Evolutionary conservation across 805 yeast species (phyloP).

Genomic region (Starmerella vitae): DNA sequence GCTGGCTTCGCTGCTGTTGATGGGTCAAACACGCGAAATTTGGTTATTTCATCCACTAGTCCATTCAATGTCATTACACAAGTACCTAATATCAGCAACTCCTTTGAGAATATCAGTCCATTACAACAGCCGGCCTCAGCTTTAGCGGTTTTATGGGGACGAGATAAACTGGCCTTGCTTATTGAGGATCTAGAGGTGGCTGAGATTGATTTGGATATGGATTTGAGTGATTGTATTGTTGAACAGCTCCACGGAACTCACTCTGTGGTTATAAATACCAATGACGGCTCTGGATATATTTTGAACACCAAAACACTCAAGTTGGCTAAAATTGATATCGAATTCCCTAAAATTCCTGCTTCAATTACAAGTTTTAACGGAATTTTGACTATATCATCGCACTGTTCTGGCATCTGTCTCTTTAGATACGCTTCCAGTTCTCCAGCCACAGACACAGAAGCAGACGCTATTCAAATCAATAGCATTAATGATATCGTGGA

Average conservation of each 20-base stretch:
- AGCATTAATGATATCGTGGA: too few species aligned
- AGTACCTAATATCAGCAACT: too few species aligned
- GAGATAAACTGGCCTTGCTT: background rate
- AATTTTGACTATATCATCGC: background rate
- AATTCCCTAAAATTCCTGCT: background rate
- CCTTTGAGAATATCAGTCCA: background rate
- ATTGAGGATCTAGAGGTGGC: background rate
- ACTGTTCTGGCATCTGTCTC: background rate
- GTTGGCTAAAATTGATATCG: background rate
- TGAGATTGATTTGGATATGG: background rate
- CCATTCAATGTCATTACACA: too few species aligned
- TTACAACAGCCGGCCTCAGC: background rate
- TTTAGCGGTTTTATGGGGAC: background rate
- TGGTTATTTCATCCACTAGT: too few species aligned
- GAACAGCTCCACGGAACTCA: too few species aligned
- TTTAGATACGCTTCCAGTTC: too few species aligned
- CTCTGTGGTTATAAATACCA: too few species aligned
- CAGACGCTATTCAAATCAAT: too few species aligned
- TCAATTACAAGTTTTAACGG: background rate
- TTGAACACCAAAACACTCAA: too few species aligned
- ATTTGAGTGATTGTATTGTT: background rate
- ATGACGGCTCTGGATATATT: too few species aligned
- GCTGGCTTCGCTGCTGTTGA: conserved; percentile 52
- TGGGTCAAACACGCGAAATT: conserved; percentile 3
- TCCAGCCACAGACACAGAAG: too few species aligned